These are phyloP conservation scores for Kodamaea restingae DNA, from an alignment of 805 yeast species.

Conservation along the genomic window DNA sequence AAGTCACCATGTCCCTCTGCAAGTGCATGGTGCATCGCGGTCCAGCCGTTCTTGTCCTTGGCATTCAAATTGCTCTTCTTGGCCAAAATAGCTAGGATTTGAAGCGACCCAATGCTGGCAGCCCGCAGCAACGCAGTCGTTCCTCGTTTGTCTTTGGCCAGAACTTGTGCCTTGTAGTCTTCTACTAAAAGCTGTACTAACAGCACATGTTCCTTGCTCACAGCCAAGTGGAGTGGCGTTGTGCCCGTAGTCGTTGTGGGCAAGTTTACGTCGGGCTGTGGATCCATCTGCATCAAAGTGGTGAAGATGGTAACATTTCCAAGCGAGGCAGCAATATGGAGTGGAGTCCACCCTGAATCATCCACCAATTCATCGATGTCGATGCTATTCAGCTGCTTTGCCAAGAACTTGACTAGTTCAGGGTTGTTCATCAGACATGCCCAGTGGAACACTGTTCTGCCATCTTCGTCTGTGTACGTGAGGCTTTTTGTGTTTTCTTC, in stretches of 20 bases:
- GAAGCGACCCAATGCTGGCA: conserved; percentile 65
- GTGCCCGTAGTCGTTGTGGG: conserved; percentile 66
- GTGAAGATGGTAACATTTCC: conserved; percentile 58
- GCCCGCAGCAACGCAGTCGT: conserved; percentile 79
- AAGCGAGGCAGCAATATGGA: conserved; percentile 76
- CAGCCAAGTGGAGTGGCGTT: conserved; percentile 73
- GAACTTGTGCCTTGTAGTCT: conserved; percentile 54
- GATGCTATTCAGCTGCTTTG: conserved; percentile 16
- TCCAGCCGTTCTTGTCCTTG: conserved; percentile 72
- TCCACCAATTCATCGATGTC: conserved; percentile 71
- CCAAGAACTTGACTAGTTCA: conserved; percentile 47
- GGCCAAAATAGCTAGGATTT: conserved; percentile 52
- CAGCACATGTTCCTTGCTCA: conserved; percentile 58
- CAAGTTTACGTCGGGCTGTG: conserved; percentile 56
- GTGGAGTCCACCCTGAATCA: conserved; percentile 82
- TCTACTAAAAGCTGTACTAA: conserved; percentile 51
- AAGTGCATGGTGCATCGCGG: conserved; percentile 82
- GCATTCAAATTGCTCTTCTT: conserved; percentile 60
- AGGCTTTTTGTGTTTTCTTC: conserved; percentile 47
- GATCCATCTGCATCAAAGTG: conserved; percentile 40
- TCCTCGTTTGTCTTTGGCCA: conserved; percentile 62
- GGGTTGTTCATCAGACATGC: conserved; percentile 64
- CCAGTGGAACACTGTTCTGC: conserved; percentile 84
- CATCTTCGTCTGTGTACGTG: conserved; percentile 58
- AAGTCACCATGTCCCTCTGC: conserved; percentile 87